Percentiles rank a stretch among this genome's conserved stretches.
Conservation (phyloP, 345 rosid species). For the Kandelia obovata region DNA sequence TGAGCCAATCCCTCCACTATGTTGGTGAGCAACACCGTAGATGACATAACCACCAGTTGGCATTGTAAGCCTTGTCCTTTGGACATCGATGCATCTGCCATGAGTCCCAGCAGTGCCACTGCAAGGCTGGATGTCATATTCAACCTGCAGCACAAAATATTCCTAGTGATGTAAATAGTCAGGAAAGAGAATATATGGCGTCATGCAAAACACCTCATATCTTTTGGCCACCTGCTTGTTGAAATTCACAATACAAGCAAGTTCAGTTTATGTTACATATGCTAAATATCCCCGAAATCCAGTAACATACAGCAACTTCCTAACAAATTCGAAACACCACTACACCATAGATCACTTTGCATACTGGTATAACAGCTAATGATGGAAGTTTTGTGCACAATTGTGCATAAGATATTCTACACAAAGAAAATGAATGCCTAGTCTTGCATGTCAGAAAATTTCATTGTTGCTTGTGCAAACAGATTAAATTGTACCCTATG, state of each 20-base stretch:
- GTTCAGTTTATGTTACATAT: background rate
- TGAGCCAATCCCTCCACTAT: conserved; percentile 65
- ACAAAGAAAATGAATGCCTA: too few relatives aligned
- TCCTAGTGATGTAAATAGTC: background rate
- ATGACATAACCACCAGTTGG: conserved; percentile 69
- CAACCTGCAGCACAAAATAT: conserved; percentile 43
- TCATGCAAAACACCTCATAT: too few relatives aligned
- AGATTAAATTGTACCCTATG: too few relatives aligned
- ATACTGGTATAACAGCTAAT: background rate
- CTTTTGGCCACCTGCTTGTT: background rate
- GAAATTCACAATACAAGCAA: background rate
- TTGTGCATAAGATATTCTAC: background rate
- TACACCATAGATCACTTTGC: too few relatives aligned
- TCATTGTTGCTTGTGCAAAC: too few relatives aligned
- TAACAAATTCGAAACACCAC: too few relatives aligned
- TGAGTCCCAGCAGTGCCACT: conserved; percentile 9
- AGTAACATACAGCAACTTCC: too few relatives aligned
- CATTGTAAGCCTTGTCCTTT: conserved; percentile 49
- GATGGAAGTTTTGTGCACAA: background rate
- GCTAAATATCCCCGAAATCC: background rate
- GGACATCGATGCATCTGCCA: conserved; percentile 40
- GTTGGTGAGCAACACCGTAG: conserved; percentile 84
- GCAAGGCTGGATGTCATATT: conserved; percentile 62
- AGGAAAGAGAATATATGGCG: too few relatives aligned
- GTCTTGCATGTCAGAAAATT: too few relatives aligned